Percentiles rank a stretch among this genome's conserved stretches.
phyloP scores from a whole-genome alignment of 495 filamentous ascomycete genomes.

The Penicillium malachiteum region DNA sequence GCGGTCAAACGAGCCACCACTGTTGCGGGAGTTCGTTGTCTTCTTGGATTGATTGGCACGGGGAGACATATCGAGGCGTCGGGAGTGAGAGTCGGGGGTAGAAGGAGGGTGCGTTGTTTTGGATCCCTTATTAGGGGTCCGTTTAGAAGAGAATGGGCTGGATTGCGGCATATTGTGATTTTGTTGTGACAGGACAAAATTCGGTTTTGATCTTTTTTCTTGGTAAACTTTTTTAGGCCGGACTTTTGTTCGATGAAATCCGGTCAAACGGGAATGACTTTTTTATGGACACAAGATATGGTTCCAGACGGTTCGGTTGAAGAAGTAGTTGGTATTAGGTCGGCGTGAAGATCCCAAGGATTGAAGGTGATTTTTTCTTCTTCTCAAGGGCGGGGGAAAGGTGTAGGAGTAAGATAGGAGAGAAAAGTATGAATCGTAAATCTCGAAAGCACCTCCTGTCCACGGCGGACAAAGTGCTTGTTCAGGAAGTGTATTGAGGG shows the following conservation, averaged over 20 bases:
- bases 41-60: slow-evolving; percentile 28
- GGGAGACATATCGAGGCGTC: slow-evolving; percentile 17
- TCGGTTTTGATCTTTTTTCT: not conserved
- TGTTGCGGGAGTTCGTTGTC: slow-evolving; percentile 23
- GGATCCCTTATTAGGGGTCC: slow-evolving; percentile 30
- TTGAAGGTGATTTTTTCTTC: not conserved
- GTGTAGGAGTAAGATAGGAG: slow-evolving; percentile 5
- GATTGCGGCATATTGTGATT: slow-evolving; percentile 29
- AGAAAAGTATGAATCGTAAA: slow-evolving; percentile 19
- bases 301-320: not conserved
- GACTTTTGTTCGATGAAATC: not conserved
- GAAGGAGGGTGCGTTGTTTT: slow-evolving; percentile 26
- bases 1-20: slow-evolving; percentile 25
- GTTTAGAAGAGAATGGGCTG: slow-evolving; percentile 30
- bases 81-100: slow-evolving; percentile 22
- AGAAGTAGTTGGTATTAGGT: not conserved
- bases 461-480: slow-evolving; percentile 40
- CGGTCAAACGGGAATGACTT: not conserved
- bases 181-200: too few species aligned
- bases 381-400: slow-evolving; percentile 7
- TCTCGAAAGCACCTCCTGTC: slow-evolving; percentile 44
- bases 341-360: not conserved
- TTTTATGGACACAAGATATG: not conserved
- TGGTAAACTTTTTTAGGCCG: not conserved
- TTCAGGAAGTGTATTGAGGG: slow-evolving; percentile 41